phyloP scores from a whole-genome alignment of 2,329 filamentous ascomycete species.

The Hymenoscyphus linearis region DNA sequence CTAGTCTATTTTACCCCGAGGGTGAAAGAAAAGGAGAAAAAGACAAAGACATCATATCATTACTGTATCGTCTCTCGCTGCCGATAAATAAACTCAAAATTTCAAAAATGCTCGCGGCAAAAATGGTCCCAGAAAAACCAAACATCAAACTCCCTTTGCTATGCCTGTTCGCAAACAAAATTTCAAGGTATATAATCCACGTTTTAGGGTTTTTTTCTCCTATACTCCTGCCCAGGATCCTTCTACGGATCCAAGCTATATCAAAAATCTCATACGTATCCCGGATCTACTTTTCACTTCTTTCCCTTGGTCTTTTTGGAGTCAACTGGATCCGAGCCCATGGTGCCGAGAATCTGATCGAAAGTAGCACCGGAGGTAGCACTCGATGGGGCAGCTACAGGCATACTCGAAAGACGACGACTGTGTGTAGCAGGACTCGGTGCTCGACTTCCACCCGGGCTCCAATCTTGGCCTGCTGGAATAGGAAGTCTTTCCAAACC shows the following conservation, averaged over 20 bases:
- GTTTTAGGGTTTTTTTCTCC: neutral
- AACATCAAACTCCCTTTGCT: neutral
- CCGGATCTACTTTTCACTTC: conserved; percentile 11
- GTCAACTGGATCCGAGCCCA: conserved; percentile 22
- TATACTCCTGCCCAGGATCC: neutral
- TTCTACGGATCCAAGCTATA: neutral
- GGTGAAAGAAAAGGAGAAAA: too few species aligned
- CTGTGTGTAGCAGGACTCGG: conserved; percentile 5
- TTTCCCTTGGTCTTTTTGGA: conserved; percentile 37
- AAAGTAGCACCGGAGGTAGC: conserved; percentile 34
- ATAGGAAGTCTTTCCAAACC: conserved; percentile 29
- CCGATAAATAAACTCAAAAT: too few species aligned
- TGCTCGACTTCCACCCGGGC: conserved; percentile 5
- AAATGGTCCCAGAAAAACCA: neutral
- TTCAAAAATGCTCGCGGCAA: neutral
- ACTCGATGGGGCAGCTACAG: neutral
- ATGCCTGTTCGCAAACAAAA: neutral
- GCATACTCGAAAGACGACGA: conserved; percentile 2
- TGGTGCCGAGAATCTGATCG: conserved; percentile 42
- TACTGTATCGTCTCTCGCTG: too few species aligned
- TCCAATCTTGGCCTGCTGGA: conserved; percentile 10
- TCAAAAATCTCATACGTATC: neutral
- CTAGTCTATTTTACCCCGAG: too few species aligned
- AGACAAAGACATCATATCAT: too few species aligned
- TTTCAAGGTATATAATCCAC: neutral